Percentiles rank a stretch among this genome's conserved stretches.
phyloP scores from a whole-genome alignment of 768 basidiomycete genomes.

The Lactarius sanguifluus region DNA sequence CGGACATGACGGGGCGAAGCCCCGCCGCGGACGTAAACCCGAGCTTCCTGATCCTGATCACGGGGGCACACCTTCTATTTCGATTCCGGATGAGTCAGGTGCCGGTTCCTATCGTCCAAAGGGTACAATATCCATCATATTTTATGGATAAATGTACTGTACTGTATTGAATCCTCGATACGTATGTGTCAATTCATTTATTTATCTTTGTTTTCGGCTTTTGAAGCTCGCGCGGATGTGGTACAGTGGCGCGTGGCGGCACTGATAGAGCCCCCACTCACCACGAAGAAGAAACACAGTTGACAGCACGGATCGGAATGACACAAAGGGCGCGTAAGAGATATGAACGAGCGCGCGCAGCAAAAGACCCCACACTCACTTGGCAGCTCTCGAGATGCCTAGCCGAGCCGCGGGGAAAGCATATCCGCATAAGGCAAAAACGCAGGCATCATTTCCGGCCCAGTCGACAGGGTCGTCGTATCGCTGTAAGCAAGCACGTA shows the following conservation, averaged over 20 bases:
- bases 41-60: slow-evolving; percentile 24
- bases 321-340: slow-evolving; percentile 8
- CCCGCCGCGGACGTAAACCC: slow-evolving; percentile 21
- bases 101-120: not conserved
- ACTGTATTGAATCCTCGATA: not conserved
- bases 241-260: not conserved
- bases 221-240: not conserved
- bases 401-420: slow-evolving; percentile 10
- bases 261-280: not conserved
- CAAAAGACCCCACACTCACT: not conserved
- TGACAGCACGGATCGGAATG: not conserved
- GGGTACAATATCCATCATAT: too few relatives aligned
- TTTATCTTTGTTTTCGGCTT: not conserved
- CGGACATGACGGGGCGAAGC: slow-evolving; percentile 24
- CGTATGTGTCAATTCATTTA: not conserved
- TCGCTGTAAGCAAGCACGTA: not conserved
- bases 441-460: slow-evolving; percentile 3
- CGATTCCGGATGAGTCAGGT: slow-evolving; percentile 9
- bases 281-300: not conserved
- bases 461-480: slow-evolving; percentile 2
- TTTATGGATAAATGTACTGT: too few relatives aligned
- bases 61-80: slow-evolving; percentile 1
- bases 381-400: not conserved
- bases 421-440: slow-evolving; percentile 12
- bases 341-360: too few relatives aligned